phyloP scores from a whole-genome alignment of 148 eudicot genomes.

The Amaranthus hypochondriacus region DNA sequence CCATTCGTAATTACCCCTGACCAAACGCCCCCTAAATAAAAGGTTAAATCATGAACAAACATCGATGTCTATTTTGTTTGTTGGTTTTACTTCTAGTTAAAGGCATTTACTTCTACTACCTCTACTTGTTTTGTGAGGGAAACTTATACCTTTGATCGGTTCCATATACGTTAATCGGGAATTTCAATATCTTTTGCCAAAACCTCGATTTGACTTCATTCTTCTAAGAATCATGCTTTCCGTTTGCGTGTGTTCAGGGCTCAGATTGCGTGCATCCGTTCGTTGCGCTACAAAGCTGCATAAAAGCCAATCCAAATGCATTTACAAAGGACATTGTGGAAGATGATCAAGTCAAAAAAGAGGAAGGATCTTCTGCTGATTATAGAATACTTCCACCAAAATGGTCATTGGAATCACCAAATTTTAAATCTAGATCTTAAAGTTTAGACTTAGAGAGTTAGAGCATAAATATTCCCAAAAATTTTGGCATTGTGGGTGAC shows the following conservation, averaged over 20 bases:
- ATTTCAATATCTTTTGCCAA: background rate
- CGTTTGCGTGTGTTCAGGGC: conserved; percentile 40
- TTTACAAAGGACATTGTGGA: conserved; percentile 62
- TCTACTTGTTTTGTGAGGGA: too few relatives aligned
- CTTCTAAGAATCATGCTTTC: background rate
- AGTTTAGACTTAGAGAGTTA: background rate
- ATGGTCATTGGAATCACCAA: conserved; percentile 52
- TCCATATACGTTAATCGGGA: background rate
- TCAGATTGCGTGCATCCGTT: conserved; percentile 88
- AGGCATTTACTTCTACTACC: background rate
- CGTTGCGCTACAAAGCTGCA: conserved; percentile 73
- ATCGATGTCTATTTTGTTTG: background rate
- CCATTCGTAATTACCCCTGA: too few relatives aligned
- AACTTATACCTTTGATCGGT: too few relatives aligned
- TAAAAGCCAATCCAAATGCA: conserved; percentile 74
- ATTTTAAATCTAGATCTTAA: conserved; percentile 48
- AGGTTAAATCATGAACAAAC: too few relatives aligned
- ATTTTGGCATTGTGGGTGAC: too few relatives aligned
- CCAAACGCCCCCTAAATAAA: too few relatives aligned
- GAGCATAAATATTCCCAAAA: too few relatives aligned
- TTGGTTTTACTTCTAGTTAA: background rate
- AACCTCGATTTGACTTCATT: background rate
- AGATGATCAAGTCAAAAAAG: conserved; percentile 42
- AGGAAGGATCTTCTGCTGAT: conserved; percentile 33
- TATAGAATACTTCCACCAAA: conserved; percentile 59